Evolutionary conservation across 352 stramenopile species (phyloP).

Genomic region (Phytophthora fragariaefolia): DNA sequence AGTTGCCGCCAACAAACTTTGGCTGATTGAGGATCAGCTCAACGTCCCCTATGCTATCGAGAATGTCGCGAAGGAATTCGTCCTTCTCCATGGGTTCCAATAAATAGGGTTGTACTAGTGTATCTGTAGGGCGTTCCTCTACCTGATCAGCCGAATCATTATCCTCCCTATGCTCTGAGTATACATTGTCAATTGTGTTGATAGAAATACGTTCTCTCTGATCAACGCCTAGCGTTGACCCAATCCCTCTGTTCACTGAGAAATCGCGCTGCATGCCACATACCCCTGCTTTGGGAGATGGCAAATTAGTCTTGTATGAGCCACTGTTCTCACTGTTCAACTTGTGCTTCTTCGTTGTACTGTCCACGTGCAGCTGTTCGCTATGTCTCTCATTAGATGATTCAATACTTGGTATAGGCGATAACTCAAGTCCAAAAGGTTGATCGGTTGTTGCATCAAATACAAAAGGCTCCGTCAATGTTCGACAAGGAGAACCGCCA

Average conservation of each 20-base stretch:
- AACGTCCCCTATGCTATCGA: constrained; percentile 65
- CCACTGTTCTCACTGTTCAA: background rate
- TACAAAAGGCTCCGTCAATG: constrained; percentile 20
- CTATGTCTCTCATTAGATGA: background rate
- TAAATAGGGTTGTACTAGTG: constrained; percentile 3
- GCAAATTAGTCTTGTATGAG: no score
- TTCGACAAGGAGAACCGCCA: constrained; percentile 11
- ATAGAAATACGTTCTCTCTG: no score
- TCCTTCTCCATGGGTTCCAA: constrained; percentile 34
- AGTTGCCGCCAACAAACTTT: constrained; percentile 16
- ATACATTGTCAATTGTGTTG: no score
- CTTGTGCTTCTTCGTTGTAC: no score
- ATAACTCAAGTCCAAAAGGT: constrained; percentile 13
- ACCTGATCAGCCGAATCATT: no score
- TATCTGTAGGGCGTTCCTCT: background rate
- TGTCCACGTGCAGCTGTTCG: no score
- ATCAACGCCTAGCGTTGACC: no score
- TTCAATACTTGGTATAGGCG: constrained; percentile 5
- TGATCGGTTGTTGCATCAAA: constrained; percentile 35
- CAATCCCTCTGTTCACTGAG: no score
- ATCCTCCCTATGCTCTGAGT: no score
- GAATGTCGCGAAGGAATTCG: constrained; percentile 65
- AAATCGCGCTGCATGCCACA: no score
- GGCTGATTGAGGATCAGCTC: constrained; percentile 61
- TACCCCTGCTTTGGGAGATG: no score